Evolutionary conservation across 257 asterid species (phyloP).

Genomic region (Solanum habrochaites): DNA sequence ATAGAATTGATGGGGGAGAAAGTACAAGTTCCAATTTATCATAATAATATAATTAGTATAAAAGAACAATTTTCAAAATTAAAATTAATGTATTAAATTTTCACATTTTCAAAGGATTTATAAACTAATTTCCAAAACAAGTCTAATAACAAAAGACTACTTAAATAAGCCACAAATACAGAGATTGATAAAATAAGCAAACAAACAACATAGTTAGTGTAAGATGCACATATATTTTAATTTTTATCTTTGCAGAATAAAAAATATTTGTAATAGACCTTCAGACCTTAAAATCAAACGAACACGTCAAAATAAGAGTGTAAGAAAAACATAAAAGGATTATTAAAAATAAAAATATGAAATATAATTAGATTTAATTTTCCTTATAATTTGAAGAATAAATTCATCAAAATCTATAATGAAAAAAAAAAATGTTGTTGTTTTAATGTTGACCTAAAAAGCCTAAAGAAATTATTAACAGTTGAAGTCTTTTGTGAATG

Average conservation of each 20-base stretch:
- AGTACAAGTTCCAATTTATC: not conserved
- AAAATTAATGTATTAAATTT: not conserved
- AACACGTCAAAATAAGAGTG: not conserved
- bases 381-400: not conserved
- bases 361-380: not conserved
- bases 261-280: not conserved
- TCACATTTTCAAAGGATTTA: not conserved
- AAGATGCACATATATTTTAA: fast-evolving
- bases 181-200: not conserved
- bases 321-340: not conserved
- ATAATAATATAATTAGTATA: not conserved
- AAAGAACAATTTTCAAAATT: not conserved
- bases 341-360: not conserved
- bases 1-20: not conserved
- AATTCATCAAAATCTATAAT: not conserved
- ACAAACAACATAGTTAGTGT: no score
- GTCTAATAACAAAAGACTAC: not conserved
- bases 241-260: not conserved
- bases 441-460: conserved; percentile 24
- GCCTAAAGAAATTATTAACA: conserved; percentile 8
- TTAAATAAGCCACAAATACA: not conserved
- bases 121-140: not conserved
- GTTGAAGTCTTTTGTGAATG: conserved; percentile 3
- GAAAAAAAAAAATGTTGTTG: not conserved
- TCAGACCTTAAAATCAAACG: not conserved